These are phyloP conservation scores for Gloeostereum incarnatum DNA, from an alignment of 768 basidiomycete species.

Conservation along the genomic window DNA sequence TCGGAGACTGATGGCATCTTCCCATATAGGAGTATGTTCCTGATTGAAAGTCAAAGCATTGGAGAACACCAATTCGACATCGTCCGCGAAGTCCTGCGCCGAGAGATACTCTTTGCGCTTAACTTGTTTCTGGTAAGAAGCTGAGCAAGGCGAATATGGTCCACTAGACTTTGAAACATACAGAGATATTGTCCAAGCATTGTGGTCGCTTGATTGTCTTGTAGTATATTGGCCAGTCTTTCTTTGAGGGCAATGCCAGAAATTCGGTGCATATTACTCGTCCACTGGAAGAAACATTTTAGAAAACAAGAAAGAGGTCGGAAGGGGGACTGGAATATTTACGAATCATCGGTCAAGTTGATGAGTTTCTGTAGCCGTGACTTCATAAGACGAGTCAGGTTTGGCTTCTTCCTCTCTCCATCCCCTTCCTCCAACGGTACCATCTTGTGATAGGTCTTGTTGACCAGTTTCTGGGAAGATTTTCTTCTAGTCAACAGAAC, in stretches of 20 bases:
- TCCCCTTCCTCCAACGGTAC: constrained; percentile 29
- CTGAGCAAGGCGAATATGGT: constrained; percentile 3
- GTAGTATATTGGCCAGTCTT: constrained; percentile 75
- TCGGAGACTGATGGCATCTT: constrained; percentile 60
- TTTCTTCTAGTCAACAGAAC: constrained; percentile 1
- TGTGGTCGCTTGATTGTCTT: constrained; percentile 70
- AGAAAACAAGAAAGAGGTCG: background rate
- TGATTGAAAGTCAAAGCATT: constrained; percentile 87
- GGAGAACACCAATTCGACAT: constrained; percentile 84
- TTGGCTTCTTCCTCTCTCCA: constrained; percentile 52
- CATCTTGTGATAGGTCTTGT: constrained; percentile 39
- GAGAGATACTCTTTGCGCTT: constrained; percentile 71
- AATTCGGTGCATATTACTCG: constrained; percentile 65
- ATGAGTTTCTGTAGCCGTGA: constrained; percentile 62
- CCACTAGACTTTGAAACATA: constrained; percentile 25
- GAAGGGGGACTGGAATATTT: constrained; percentile 16
- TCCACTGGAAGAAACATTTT: constrained; percentile 48
- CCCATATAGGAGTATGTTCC: constrained; percentile 78
- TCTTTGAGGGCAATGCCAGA: constrained; percentile 77
- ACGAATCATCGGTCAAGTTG: constrained; percentile 65
- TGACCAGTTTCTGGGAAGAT: constrained; percentile 33
- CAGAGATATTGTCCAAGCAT: constrained; percentile 70
- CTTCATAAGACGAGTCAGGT: constrained; percentile 59
- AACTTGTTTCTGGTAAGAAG: constrained; percentile 54
- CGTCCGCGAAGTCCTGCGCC: constrained; percentile 65